These are phyloP conservation scores for Sphagnum magellanicum DNA, from an alignment of 228 moss, liverwort and hornwort genomes.

Conservation along the genomic window DNA sequence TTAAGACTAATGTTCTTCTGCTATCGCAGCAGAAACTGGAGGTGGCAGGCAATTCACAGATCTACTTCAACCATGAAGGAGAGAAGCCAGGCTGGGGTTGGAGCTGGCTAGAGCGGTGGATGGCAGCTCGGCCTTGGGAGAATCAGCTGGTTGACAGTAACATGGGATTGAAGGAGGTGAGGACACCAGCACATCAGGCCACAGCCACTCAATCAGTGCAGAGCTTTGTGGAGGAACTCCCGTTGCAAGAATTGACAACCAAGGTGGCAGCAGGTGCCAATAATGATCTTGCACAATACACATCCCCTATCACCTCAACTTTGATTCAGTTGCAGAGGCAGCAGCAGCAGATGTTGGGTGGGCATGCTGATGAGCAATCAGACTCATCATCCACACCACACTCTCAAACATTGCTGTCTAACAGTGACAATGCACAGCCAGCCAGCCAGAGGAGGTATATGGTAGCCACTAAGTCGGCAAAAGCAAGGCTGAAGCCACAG, in stretches of 20 bases:
- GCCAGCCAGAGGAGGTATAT: slow-evolving; percentile 53
- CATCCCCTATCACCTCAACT: slow-evolving; percentile 24
- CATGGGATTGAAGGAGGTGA: slow-evolving; percentile 18
- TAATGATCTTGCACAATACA: slow-evolving; percentile 10
- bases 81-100: slow-evolving; percentile 81
- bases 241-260: slow-evolving; percentile 4
- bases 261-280: slow-evolving; percentile 16
- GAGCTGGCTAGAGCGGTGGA: slow-evolving; percentile 96
- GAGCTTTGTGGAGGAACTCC: slow-evolving; percentile 5
- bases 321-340: slow-evolving; percentile 5
- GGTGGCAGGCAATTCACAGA: slow-evolving; percentile 18
- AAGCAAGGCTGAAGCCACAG: slow-evolving; percentile 61
- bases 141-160: slow-evolving; percentile 47
- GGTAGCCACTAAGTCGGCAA: slow-evolving; percentile 66
- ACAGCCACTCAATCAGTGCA: slow-evolving; percentile 22
- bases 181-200: too few relatives aligned
- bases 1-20: too few relatives aligned
- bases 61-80: slow-evolving; percentile 63
- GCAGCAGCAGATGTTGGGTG: slow-evolving; percentile 13
- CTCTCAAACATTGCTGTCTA: slow-evolving; percentile 24
- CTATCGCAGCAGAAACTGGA: slow-evolving; percentile 36
- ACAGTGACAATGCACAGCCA: slow-evolving; percentile 25
- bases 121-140: slow-evolving; percentile 94
- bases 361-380: not conserved
- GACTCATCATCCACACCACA: slow-evolving; percentile 19